Evolutionary conservation across 2,329 filamentous ascomycete genomes (phyloP), one percentile per base, ranked within the genome.

Genomic region (Madurella fahalii): DNA sequence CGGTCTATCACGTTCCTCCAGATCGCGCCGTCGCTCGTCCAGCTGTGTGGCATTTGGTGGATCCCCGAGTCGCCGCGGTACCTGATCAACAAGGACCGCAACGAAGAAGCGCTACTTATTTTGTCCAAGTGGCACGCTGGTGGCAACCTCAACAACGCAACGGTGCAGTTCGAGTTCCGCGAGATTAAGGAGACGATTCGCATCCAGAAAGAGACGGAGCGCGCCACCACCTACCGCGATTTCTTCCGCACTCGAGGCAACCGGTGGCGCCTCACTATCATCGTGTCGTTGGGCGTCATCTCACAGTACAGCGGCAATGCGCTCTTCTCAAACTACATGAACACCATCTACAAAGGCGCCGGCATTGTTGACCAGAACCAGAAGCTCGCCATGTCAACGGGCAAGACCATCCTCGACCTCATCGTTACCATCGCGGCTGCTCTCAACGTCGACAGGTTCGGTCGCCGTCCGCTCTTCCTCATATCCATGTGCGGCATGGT

Each of bases 231-330:
- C 57, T 87, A 85, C 67, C 58, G 79, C 15, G 82, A 86, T 64
- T 84, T 87, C 61, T 61, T 87, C 62, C 72, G 71, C 59, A 87
- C 84, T 25, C 77, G 74, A 62, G 83, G 84, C 30, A 87, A 88
- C 72, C 76, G 82, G 50, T 83, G 83, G 73, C 76, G 85, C 11
- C 72, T 88, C 43, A 74, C 79, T 46, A 79, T 87, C 52, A 73
- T 86, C 41, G 68, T 85, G 41, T 85, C 81, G 0, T 74, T 87
- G 16, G 84, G 83, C 63, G 70, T 87, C 61, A 85, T 87, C 64
- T 85, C 82, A 2, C 84, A 87, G 68, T 87, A 85, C 71, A 83
- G 79, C 50, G 84, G 85, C 43, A 87, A 87, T 64, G 83, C 81
- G 16, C 71, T 87, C 1, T 82, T 87, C 64, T 83, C 78, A 58